Conservation (phyloP, 1,284 basidiomycete species). For the Heterobasidion irregulare region DNA sequence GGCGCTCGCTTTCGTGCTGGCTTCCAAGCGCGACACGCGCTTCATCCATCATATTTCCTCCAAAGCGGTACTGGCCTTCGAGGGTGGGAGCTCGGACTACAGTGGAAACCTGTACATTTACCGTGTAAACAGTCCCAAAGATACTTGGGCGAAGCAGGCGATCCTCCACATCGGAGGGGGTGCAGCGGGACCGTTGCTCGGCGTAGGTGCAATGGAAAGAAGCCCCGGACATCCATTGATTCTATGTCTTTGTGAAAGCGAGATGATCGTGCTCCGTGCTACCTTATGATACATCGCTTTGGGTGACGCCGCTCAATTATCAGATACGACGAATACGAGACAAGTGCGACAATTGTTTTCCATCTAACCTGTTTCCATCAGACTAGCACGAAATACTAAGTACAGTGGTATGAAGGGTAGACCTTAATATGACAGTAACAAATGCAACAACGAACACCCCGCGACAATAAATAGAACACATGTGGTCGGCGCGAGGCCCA, state of each 20-base stretch:
- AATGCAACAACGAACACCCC: slow-evolving; percentile 12
- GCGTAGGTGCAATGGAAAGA: slow-evolving; percentile 49
- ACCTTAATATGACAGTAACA: slow-evolving; percentile 2
- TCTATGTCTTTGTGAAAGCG: slow-evolving; percentile 72
- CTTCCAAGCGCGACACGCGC: slow-evolving; percentile 84
- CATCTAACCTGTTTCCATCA: slow-evolving; percentile 2
- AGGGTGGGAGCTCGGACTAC: slow-evolving; percentile 52
- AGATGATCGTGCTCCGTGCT: slow-evolving; percentile 56
- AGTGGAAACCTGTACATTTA: slow-evolving; percentile 85
- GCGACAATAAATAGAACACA: slow-evolving; percentile 9
- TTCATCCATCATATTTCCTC: slow-evolving; percentile 66
- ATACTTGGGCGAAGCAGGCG: slow-evolving; percentile 65
- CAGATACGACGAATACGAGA: not conserved
- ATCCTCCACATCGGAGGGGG: slow-evolving; percentile 69
- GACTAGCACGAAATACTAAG: slow-evolving; percentile 7
- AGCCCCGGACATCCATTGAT: slow-evolving; percentile 32
- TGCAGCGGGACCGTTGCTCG: slow-evolving; percentile 67
- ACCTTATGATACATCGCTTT: slow-evolving; percentile 21
- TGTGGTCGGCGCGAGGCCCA: slow-evolving; percentile 1
- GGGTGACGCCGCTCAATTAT: not conserved
- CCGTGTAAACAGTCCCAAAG: slow-evolving; percentile 30
- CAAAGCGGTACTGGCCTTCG: slow-evolving; percentile 54
- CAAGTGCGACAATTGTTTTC: not conserved
- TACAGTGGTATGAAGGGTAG: slow-evolving; percentile 14
- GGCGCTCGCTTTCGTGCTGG: slow-evolving; percentile 89